phyloP scores from a whole-genome alignment of 495 filamentous ascomycete species.

The Daldinia concentrica region DNA sequence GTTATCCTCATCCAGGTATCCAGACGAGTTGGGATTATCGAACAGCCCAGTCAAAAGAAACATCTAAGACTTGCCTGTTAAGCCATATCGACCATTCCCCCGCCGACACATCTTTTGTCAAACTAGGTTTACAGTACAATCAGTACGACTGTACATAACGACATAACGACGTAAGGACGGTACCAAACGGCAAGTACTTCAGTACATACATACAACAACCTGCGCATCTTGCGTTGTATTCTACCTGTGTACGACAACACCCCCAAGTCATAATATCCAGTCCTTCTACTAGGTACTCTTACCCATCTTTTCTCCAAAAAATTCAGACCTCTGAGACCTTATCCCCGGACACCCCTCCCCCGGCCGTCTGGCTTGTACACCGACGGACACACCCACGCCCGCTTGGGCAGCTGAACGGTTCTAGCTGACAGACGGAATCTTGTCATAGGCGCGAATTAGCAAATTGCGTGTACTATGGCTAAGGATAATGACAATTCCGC shows the following conservation, averaged over 20 bases:
- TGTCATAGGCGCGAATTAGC: slow-evolving; percentile 33
- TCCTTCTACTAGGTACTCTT: slow-evolving; percentile 7
- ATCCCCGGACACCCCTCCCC: slow-evolving; percentile 37
- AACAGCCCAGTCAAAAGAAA: slow-evolving; percentile 23
- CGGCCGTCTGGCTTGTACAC: slow-evolving; percentile 36
- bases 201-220: neutral
- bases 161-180: neutral
- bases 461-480: slow-evolving; percentile 34
- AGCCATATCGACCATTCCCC: slow-evolving; percentile 39
- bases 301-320: slow-evolving; percentile 27
- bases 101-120: slow-evolving; percentile 34
- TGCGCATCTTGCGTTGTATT: neutral
- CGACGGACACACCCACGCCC: slow-evolving; percentile 34
- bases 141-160: slow-evolving; percentile 2
- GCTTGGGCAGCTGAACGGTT: slow-evolving; percentile 36
- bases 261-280: slow-evolving; percentile 25
- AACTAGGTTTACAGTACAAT: slow-evolving; percentile 23
- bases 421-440: slow-evolving; percentile 35
- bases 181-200: neutral
- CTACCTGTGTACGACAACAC: slow-evolving; percentile 34
- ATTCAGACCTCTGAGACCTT: slow-evolving; percentile 32
- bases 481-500: slow-evolving; percentile 40
- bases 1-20: slow-evolving; percentile 17
- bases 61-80: slow-evolving; percentile 35
- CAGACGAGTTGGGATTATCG: slow-evolving; percentile 28